Evolutionary conservation across 257 asterid species (phyloP), one percentile per base, ranked within the genome.

Genomic region (Salvia miltiorrhiza): DNA sequence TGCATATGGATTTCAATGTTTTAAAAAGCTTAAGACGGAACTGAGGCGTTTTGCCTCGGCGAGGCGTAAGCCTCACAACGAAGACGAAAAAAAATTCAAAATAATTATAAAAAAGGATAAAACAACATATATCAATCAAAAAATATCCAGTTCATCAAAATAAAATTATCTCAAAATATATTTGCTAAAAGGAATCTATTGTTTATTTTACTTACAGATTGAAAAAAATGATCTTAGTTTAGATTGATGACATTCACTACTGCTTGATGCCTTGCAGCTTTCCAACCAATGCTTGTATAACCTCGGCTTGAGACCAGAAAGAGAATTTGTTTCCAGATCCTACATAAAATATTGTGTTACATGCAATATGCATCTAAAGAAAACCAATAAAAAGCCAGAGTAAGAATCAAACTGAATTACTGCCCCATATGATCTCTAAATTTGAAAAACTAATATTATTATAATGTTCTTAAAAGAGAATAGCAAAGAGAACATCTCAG

Each of bases 201-300:
- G 20, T 23, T 65, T 40, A 57, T 39, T 56, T 71, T 75, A 83
- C 97, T 90, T 73, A 93, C 98, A 93, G 11, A 93, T 63, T 56
- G 93, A 79, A 85, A 87, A 88, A 79, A 93, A 90, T 45, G 77
- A 71, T 73, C 76, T 78, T 79, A 81, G 87, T 45, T 61, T 83
- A 64, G 96, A 90, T 74, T 82, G 85, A 72, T 86, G 82, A 71
- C 84, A 87, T 63, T 93, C 89, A 69, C 72, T 72, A 79, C 86
- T 84, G 62, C 88, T 92, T 72, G 93, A 63, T 68, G 82, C 82
- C 62, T 67, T 76, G 72, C 75, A 87, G 68, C 69, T 74, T 74
- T 88, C 92, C 85, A 88, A 67, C 90, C 94, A 88, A 80, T 90
- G 95, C 79, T 87, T 81, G 79, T 80, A 82, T 71, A 93, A 70